Evolutionary conservation across 2,329 filamentous ascomycete genomes (phyloP).

Genomic region (Plenodomus tracheiphilus): DNA sequence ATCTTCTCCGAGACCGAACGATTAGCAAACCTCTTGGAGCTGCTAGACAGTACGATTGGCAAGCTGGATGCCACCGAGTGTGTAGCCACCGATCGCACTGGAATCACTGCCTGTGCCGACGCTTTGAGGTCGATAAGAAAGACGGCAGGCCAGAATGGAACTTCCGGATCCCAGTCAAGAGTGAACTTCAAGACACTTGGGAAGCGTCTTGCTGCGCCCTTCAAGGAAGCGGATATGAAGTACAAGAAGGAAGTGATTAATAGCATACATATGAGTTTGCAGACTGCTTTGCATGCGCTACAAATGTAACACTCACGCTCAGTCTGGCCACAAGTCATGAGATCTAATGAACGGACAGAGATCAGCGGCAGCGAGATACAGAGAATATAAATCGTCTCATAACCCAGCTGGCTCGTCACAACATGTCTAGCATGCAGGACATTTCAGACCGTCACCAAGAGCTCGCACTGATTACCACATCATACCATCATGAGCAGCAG

Average conservation of each 20-base stretch:
- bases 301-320: neutral
- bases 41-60: neutral
- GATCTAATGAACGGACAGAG: neutral
- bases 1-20: neutral
- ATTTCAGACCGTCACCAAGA: neutral
- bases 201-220: neutral
- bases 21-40: constrained; percentile 1
- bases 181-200: neutral
- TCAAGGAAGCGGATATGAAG: constrained; percentile 1
- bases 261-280: neutral
- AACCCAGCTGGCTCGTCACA: neutral
- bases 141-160: neutral
- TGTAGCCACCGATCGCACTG: neutral
- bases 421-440: neutral
- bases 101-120: neutral
- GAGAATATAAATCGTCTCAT: neutral
- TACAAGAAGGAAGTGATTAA: neutral
- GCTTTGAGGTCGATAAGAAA: neutral
- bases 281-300: neutral
- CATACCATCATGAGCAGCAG: neutral
- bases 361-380: neutral
- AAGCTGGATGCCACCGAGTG: neutral
- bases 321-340: neutral
- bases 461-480: neutral
- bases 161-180: no score